Conservation (phyloP, 2,329 filamentous ascomycete genomes). For the Verticillium nubilum region DNA sequence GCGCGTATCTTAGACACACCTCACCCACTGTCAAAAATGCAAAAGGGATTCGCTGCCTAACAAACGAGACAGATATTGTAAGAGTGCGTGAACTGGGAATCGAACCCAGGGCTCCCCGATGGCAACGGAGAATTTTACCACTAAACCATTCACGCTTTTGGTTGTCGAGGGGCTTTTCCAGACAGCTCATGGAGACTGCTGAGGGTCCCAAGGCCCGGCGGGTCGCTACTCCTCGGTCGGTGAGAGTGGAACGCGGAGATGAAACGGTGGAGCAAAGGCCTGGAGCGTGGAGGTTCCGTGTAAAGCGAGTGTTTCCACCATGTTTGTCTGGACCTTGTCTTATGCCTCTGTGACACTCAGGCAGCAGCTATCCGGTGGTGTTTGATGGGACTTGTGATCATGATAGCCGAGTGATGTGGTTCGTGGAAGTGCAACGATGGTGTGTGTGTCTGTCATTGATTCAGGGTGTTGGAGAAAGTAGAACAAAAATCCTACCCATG, state of each 20-base stretch:
- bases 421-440: neutral
- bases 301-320: neutral
- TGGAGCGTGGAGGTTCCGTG: neutral
- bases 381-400: neutral
- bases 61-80: too few species aligned
- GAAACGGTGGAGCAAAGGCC: neutral
- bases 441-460: neutral
- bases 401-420: neutral
- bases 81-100: constrained; percentile 5
- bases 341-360: neutral
- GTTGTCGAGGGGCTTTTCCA: too few species aligned
- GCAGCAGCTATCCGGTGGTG: neutral
- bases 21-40: too few species aligned
- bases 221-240: neutral
- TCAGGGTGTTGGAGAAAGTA: too few species aligned
- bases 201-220: too few species aligned
- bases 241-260: neutral
- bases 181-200: neutral
- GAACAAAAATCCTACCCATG: too few species aligned
- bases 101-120: constrained; percentile 4
- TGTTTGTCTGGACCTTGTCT: neutral
- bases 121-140: constrained; percentile 5
- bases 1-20: too few species aligned
- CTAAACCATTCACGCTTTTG: constrained; percentile 5
- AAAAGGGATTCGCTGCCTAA: too few species aligned